These are phyloP conservation scores for Fonsecaea nubica DNA, from an alignment of 2,329 filamentous ascomycete species.

Conservation along the genomic window DNA sequence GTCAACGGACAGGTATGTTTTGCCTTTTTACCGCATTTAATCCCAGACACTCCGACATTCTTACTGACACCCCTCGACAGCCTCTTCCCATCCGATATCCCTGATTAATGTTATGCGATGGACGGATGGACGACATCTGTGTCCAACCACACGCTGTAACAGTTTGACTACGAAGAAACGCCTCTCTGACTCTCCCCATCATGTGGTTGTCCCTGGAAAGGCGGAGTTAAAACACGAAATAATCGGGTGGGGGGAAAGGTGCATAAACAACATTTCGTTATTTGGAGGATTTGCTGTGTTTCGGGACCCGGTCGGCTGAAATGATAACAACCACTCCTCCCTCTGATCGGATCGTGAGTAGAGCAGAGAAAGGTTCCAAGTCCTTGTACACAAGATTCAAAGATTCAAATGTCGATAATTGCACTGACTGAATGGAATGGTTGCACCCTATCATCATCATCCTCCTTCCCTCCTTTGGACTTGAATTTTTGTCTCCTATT, in stretches of 20 bases:
- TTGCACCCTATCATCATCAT: not conserved
- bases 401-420: too few relatives aligned
- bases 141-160: not conserved
- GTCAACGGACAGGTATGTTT: constrained; percentile 35
- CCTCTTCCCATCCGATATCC: constrained; percentile 29
- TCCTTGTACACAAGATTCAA: too few relatives aligned
- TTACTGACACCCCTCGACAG: constrained; percentile 6
- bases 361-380: too few relatives aligned
- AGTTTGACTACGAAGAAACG: constrained; percentile 1
- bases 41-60: not conserved
- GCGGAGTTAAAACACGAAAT: not conserved
- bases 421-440: not conserved
- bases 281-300: not conserved
- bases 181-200: not conserved
- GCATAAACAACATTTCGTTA: not conserved
- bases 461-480: not conserved
- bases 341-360: not conserved
- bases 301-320: not conserved
- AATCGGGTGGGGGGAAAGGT: not conserved
- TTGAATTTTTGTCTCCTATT: too few relatives aligned
- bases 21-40: not conserved
- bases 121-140: not conserved
- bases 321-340: not conserved
- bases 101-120: not conserved
- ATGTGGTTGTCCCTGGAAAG: not conserved